Percentiles rank a stretch among this genome's conserved stretches.
These are phyloP conservation scores for Cyclotella choctawhatcheeana DNA, from an alignment of 108 stramenopile species.

Conservation along the genomic window DNA sequence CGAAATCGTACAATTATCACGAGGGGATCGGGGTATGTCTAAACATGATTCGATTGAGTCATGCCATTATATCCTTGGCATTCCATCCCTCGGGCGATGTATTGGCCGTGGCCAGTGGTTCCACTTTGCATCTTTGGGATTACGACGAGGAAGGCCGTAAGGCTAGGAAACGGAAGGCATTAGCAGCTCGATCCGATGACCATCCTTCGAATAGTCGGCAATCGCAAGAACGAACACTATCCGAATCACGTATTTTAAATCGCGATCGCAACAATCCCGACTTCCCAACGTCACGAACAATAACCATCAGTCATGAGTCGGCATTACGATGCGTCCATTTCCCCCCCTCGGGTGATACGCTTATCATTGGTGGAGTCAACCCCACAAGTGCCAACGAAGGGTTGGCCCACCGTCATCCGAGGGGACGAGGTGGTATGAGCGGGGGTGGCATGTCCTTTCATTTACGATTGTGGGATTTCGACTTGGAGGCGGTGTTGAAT, in stretches of 20 bases:
- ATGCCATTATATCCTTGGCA: conserved; percentile 92
- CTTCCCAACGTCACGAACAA: conserved; percentile 42
- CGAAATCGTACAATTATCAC: conserved; percentile 51
- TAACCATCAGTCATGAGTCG: conserved; percentile 38
- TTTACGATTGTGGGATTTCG: conserved; percentile 84
- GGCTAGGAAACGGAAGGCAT: conserved; percentile 10
- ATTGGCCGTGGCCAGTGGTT: conserved; percentile 92
- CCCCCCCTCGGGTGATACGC: conserved; percentile 73
- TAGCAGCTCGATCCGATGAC: neutral
- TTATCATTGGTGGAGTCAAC: conserved; percentile 94
- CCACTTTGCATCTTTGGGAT: conserved; percentile 92
- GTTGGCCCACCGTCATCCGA: conserved; percentile 22
- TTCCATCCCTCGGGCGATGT: conserved; percentile 93
- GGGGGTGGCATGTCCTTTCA: conserved; percentile 75
- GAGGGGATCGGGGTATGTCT: conserved; percentile 62
- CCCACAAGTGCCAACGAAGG: conserved; percentile 41
- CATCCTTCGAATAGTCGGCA: too few relatives aligned
- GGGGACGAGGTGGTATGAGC: conserved; percentile 48
- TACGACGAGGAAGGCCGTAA: conserved; percentile 57
- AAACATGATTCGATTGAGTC: conserved; percentile 83
- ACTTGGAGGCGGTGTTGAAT: conserved; percentile 59
- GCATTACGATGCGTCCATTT: conserved; percentile 93
- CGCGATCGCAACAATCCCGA: conserved; percentile 24
- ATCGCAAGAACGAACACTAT: too few relatives aligned
- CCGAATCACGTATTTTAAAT: conserved; percentile 34